A percentile compares a stretch with the other conserved stretches of the same genome.
These are phyloP conservation scores for Zygosaccharomyces kombuchaensis DNA, from an alignment of 805 yeast genomes.

Conservation along the genomic window DNA sequence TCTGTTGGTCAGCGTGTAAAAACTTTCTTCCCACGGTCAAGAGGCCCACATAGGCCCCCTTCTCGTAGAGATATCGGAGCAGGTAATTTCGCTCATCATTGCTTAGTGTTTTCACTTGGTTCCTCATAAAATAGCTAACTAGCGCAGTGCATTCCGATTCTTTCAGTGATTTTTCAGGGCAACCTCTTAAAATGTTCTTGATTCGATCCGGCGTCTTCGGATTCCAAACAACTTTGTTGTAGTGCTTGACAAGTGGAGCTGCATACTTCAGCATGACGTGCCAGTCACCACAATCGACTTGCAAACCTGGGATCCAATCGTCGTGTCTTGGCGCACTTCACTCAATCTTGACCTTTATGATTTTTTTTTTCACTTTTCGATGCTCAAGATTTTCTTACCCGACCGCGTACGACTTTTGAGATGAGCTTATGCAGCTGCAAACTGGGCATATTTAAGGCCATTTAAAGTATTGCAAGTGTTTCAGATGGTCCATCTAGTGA, in stretches of 20 bases:
- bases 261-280: constrained; percentile 18
- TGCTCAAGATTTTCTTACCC: not conserved
- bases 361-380: not conserved
- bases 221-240: constrained; percentile 9
- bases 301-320: not conserved
- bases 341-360: not conserved
- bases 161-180: constrained; percentile 5
- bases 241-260: constrained; percentile 15
- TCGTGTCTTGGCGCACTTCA: not conserved
- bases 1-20: constrained; percentile 11
- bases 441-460: not conserved
- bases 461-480: not conserved
- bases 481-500: too few relatives aligned
- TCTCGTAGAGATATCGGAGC: constrained; percentile 18
- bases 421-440: not conserved
- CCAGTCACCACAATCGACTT: constrained; percentile 1
- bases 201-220: constrained; percentile 11
- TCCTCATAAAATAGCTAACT: constrained; percentile 6
- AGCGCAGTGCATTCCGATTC: constrained; percentile 7
- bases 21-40: constrained; percentile 17
- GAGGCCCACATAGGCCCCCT: constrained; percentile 17
- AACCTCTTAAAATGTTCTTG: constrained; percentile 8
- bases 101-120: not conserved
- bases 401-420: not conserved
- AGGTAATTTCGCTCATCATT: constrained; percentile 15